Evolutionary conservation across 129 eudicot species (phyloP).

Genomic region (Tagetes erecta): DNA sequence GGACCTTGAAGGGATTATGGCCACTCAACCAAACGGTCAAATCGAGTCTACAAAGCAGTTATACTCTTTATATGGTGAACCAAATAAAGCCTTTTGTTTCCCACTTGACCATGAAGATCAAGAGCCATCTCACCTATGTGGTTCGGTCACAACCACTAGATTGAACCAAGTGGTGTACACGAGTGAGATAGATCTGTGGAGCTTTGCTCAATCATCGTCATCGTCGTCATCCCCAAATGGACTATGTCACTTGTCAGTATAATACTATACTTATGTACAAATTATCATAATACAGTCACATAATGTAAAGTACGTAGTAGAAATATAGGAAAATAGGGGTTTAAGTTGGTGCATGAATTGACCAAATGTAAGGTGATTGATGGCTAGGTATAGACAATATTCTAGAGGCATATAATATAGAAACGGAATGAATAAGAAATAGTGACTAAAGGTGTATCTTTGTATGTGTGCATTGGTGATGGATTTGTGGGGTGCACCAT

Average conservation of each 20-base stretch:
- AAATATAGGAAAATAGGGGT: slow-evolving; percentile 21
- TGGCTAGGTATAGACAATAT: slow-evolving; percentile 26
- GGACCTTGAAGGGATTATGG: slow-evolving; percentile 51
- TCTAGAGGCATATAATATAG: slow-evolving; percentile 33
- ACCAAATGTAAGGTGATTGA: slow-evolving; percentile 32
- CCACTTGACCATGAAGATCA: slow-evolving; percentile 35
- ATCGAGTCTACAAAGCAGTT: slow-evolving; percentile 31
- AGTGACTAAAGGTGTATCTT: slow-evolving; percentile 40
- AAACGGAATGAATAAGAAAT: slow-evolving; percentile 38
- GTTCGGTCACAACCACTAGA: slow-evolving; percentile 15
- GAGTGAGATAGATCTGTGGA: slow-evolving; percentile 55
- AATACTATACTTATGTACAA: slow-evolving; percentile 9
- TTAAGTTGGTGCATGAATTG: slow-evolving; percentile 31
- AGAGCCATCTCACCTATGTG: slow-evolving; percentile 1
- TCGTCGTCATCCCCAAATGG: slow-evolving; percentile 48
- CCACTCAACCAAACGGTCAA: slow-evolving; percentile 52
- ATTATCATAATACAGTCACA: background rate
- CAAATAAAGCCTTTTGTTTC: slow-evolving; percentile 40
- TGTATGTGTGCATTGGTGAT: slow-evolving; percentile 38
- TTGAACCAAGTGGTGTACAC: slow-evolving; percentile 33
- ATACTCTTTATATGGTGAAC: slow-evolving; percentile 33
- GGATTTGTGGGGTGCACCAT: slow-evolving; percentile 38
- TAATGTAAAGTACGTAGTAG: background rate
- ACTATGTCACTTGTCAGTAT: slow-evolving; percentile 56
- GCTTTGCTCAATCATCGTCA: slow-evolving; percentile 44